These are phyloP conservation scores for Hippophae tibetana DNA, from an alignment of 306 rosid species.

Conservation along the genomic window DNA sequence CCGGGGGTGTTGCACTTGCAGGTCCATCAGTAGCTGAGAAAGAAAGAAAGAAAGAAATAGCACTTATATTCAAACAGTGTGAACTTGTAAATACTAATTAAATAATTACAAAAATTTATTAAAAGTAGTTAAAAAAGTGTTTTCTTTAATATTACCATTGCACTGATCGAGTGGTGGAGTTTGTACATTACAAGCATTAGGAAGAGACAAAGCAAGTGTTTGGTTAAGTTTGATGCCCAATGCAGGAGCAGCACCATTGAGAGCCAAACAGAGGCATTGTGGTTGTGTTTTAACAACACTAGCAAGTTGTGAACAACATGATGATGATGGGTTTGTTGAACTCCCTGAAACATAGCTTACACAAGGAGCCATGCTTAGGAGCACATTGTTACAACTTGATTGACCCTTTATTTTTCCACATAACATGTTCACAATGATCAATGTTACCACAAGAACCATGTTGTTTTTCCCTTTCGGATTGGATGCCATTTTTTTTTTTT, in stretches of 20 bases:
- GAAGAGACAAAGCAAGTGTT: conserved; percentile 19
- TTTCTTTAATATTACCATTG: background rate
- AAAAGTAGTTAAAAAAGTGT: background rate
- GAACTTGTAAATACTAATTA: too few relatives aligned
- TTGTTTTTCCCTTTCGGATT: background rate
- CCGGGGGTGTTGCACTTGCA: background rate
- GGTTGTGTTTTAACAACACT: conserved; percentile 5
- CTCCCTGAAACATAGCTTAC: conserved; percentile 11
- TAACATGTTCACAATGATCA: conserved; percentile 13
- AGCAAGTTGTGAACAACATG: conserved; percentile 17
- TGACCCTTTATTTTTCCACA: conserved; percentile 10
- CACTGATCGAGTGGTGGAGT: conserved; percentile 15
- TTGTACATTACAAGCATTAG: conserved; percentile 17
- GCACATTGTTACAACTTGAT: conserved; percentile 13
- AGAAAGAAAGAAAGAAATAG: too few relatives aligned
- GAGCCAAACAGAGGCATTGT: conserved; percentile 14
- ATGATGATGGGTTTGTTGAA: conserved; percentile 15
- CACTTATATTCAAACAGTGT: background rate
- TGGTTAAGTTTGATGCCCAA: conserved; percentile 15
- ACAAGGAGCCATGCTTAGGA: conserved; percentile 17
- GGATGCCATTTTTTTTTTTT: background rate
- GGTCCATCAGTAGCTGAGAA: conserved; percentile 42
- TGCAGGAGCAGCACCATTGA: conserved; percentile 11
- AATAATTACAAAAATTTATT: too few relatives aligned
- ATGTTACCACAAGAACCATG: background rate